phyloP scores from a whole-genome alignment of 192 early-diverging fungal genomes.

The Backusella westeae region DNA sequence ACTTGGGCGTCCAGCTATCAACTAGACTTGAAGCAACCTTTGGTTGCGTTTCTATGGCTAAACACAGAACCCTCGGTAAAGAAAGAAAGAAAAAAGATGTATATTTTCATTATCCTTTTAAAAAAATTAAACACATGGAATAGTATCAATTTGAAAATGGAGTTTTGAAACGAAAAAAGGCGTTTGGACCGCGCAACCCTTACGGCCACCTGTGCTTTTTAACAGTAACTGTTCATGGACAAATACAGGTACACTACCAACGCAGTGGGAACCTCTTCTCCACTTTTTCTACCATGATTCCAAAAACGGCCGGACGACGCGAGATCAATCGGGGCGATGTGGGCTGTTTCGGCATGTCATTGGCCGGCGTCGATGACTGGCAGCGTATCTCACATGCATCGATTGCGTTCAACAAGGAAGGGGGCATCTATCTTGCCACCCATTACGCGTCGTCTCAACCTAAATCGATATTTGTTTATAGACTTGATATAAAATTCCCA shows the following conservation, averaged over 20 bases:
- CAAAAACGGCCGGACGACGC: conserved; percentile 11
- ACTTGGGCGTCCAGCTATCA: conserved; percentile 22
- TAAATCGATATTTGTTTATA: conserved; percentile 27
- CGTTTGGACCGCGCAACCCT: conserved; percentile 32
- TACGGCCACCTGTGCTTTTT: conserved; percentile 35
- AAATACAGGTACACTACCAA: conserved; percentile 37
- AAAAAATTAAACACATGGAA: neutral
- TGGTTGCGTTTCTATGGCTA: conserved; percentile 33
- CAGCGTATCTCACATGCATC: conserved; percentile 36
- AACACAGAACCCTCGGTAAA: conserved; percentile 32
- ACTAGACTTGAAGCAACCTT: conserved; percentile 29
- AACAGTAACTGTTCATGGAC: conserved; percentile 32
- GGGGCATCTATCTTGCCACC: conserved; percentile 25
- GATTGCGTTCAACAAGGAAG: conserved; percentile 22
- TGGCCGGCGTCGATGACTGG: conserved; percentile 29
- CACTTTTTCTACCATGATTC: conserved; percentile 27
- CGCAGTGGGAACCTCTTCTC: conserved; percentile 32
- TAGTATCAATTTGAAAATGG: neutral
- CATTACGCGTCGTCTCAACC: conserved; percentile 26
- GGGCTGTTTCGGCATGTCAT: conserved; percentile 22
- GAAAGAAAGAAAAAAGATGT: neutral
- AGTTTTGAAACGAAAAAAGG: conserved; percentile 1
- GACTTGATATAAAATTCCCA: conserved; percentile 27
- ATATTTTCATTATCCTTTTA: neutral
- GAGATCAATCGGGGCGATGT: conserved; percentile 16